phyloP scores from a whole-genome alignment of 768 basidiomycete genomes.

The Suillus placidus region DNA sequence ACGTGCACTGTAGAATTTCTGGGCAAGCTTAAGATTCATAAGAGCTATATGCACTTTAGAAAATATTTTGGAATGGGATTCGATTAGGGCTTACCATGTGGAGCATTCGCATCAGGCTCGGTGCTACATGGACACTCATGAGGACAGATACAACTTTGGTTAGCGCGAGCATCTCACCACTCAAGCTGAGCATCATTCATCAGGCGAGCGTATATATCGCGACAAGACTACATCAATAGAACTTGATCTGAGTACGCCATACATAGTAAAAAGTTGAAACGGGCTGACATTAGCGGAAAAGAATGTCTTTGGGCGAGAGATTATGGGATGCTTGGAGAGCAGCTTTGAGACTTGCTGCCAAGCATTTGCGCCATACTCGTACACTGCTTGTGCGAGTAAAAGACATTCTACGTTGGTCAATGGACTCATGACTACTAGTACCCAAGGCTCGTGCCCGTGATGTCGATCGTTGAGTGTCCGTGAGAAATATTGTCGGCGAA shows the following conservation, averaged over 20 bases:
- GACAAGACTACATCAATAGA: constrained; percentile 57
- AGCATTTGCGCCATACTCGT: constrained; percentile 71
- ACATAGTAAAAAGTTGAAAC: constrained; percentile 13
- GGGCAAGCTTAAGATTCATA: constrained; percentile 68
- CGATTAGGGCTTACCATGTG: constrained; percentile 49
- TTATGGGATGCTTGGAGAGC: constrained; percentile 71
- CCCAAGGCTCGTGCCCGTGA: neutral
- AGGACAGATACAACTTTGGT: neutral
- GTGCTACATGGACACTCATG: constrained; percentile 30
- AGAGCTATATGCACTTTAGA: constrained; percentile 48
- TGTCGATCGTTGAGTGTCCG: constrained; percentile 27
- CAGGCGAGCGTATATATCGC: constrained; percentile 63
- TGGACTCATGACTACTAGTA: neutral
- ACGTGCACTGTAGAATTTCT: constrained; percentile 71
- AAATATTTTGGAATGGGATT: neutral
- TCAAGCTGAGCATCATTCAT: constrained; percentile 71
- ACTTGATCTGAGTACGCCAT: constrained; percentile 21
- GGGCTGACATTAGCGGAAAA: constrained; percentile 68
- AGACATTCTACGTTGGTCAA: constrained; percentile 65
- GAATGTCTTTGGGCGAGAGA: constrained; percentile 60
- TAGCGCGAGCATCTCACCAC: constrained; percentile 44
- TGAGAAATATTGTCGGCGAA: constrained; percentile 32
- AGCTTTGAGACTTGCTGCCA: constrained; percentile 72
- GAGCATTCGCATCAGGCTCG: constrained; percentile 47
- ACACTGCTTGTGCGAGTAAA: constrained; percentile 83